These are phyloP conservation scores for Venturiaceae sp. DNA, from an alignment of 2,329 filamentous ascomycete genomes.

Conservation along the genomic window DNA sequence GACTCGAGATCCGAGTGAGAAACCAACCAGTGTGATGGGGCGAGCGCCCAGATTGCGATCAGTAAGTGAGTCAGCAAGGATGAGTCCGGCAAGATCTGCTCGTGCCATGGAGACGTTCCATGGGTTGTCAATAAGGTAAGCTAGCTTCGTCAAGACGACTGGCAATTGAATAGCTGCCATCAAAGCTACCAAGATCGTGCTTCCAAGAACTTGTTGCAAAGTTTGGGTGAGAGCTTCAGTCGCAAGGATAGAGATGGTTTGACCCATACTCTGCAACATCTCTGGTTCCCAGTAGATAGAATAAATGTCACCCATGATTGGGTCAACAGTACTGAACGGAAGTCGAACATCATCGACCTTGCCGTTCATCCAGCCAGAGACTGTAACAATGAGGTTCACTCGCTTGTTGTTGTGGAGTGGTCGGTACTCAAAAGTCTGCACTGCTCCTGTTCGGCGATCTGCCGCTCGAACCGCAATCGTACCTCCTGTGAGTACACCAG, in stretches of 20 bases:
- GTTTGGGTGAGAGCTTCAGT: constrained; percentile 96
- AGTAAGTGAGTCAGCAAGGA: constrained; percentile 87
- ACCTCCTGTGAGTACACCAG: constrained; percentile 75
- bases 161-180: constrained; percentile 94
- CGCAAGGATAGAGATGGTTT: constrained; percentile 95
- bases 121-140: constrained; percentile 95
- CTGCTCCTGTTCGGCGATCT: constrained; percentile 78
- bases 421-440: constrained; percentile 93
- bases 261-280: constrained; percentile 95
- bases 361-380: constrained; percentile 97
- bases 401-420: constrained; percentile 97
- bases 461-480: constrained; percentile 80
- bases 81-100: constrained; percentile 78
- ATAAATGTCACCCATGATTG: constrained; percentile 97
- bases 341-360: constrained; percentile 94
- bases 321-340: constrained; percentile 92
- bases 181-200: constrained; percentile 74
- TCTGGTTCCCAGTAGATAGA: constrained; percentile 97
- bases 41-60: constrained; percentile 85
- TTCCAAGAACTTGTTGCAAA: constrained; percentile 87
- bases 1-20: constrained; percentile 83
- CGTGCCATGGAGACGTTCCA: constrained; percentile 95
- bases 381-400: constrained; percentile 88
- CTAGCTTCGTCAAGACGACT: constrained; percentile 81
- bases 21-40: constrained; percentile 87